phyloP scores from a whole-genome alignment of 2,329 filamentous ascomycete genomes.

The Trichoderma atroviride region DNA sequence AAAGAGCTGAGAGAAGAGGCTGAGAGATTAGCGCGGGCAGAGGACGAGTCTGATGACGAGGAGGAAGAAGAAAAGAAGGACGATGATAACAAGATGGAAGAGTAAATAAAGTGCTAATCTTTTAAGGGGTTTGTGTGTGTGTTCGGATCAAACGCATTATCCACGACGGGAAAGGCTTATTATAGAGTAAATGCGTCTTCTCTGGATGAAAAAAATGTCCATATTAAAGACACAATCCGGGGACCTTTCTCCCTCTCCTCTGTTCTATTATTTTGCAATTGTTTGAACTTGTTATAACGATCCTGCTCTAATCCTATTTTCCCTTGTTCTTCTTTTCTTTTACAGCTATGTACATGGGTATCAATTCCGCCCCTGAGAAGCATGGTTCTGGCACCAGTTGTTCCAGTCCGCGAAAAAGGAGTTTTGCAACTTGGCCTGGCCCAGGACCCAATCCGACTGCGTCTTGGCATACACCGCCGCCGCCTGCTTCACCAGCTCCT shows the following conservation, averaged over 20 bases:
- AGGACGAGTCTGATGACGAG: conserved; percentile 84
- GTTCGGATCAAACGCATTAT: conserved; percentile 40
- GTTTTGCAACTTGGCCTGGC: conserved; percentile 62
- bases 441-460: conserved; percentile 59
- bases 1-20: conserved; percentile 89
- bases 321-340: neutral
- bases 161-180: conserved; percentile 36
- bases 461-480: conserved; percentile 67
- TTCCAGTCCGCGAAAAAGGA: conserved; percentile 73
- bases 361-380: conserved; percentile 37
- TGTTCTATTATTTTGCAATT: neutral
- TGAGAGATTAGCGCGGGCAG: conserved; percentile 87
- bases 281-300: neutral
- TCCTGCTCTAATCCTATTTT: neutral
- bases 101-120: conserved; percentile 54
- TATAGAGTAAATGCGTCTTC: conserved; percentile 42
- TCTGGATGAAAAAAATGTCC: conserved; percentile 29
- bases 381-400: conserved; percentile 67
- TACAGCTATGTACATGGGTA: conserved; percentile 32
- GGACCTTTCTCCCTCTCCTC: neutral
- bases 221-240: neutral
- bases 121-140: conserved; percentile 8
- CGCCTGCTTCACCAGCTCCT: conserved; percentile 55
- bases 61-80: conserved; percentile 68
- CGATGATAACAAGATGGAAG: conserved; percentile 87